phyloP scores from a whole-genome alignment of 1,139 yeast species.

The Sugiyamaella japonica region DNA sequence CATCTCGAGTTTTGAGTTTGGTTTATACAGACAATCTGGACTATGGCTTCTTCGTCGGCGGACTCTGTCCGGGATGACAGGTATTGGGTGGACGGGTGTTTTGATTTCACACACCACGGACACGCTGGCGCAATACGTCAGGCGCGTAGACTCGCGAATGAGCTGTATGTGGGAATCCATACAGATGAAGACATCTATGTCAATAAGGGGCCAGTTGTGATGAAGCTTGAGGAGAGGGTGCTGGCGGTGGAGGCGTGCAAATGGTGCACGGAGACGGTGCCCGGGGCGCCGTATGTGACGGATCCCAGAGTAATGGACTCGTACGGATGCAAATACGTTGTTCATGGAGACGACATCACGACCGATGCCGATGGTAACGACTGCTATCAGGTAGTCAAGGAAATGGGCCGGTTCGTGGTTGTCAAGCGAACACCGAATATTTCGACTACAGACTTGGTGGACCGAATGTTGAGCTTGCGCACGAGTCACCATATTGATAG shows the following conservation, averaged over 20 bases:
- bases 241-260: conserved; percentile 86
- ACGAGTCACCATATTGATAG: conserved; percentile 57
- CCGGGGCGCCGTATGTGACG: conserved; percentile 93
- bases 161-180: conserved; percentile 84
- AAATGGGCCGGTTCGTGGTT: conserved; percentile 78
- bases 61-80: conserved; percentile 27
- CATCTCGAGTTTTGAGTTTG: neutral
- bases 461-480: conserved; percentile 68
- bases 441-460: conserved; percentile 91
- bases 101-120: conserved; percentile 97
- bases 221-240: conserved; percentile 76
- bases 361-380: conserved; percentile 95
- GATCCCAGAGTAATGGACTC: conserved; percentile 76
- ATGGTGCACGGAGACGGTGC: conserved; percentile 76
- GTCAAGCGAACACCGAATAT: conserved; percentile 94
- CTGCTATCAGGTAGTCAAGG: conserved; percentile 82
- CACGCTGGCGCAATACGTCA: conserved; percentile 97
- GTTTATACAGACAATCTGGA: neutral
- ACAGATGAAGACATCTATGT: conserved; percentile 78
- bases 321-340: conserved; percentile 79
- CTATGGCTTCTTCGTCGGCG: neutral
- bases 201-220: conserved; percentile 93
- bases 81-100: conserved; percentile 96
- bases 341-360: conserved; percentile 97
- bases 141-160: conserved; percentile 76